A percentile compares a stretch with the other conserved stretches of the same genome.
Evolutionary conservation across 148 eudicot species (phyloP).

Genomic region (Rhododendron williamsianum): DNA sequence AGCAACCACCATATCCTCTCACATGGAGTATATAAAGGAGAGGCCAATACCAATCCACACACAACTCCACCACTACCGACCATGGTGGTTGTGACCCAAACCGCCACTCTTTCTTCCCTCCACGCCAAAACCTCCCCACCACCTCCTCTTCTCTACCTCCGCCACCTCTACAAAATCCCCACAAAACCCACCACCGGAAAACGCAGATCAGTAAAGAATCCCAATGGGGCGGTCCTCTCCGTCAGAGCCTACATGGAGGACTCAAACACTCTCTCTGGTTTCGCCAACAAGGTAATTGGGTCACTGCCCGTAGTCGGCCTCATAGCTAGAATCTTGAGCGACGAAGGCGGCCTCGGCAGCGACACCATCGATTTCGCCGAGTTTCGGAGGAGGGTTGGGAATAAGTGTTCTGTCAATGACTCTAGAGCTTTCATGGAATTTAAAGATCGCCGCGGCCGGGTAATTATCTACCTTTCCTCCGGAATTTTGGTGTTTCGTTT

Average conservation of each 20-base stretch:
- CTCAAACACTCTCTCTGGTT: slow-evolving; percentile 46
- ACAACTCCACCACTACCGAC: slow-evolving; percentile 7
- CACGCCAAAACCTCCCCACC: slow-evolving; percentile 18
- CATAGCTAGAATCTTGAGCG: slow-evolving; percentile 59
- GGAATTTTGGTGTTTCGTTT: background rate
- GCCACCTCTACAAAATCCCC: slow-evolving; percentile 22
- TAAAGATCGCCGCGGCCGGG: slow-evolving; percentile 67
- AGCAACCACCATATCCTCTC: background rate
- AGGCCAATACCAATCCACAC: slow-evolving; percentile 18
- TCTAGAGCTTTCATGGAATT: slow-evolving; percentile 70
- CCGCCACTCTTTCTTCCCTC: slow-evolving; percentile 25
- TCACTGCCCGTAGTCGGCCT: slow-evolving; percentile 77
- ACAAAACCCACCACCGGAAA: background rate
- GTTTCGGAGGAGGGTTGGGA: slow-evolving; percentile 78
- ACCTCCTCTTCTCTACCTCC: slow-evolving; percentile 21
- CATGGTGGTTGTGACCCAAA: slow-evolving; percentile 30
- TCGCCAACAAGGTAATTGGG: slow-evolving; percentile 65
- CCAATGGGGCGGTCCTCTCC: slow-evolving; percentile 16
- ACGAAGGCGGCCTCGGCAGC: slow-evolving; percentile 78
- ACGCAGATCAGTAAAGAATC: background rate
- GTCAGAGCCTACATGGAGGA: slow-evolving; percentile 63
- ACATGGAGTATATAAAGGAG: slow-evolving; percentile 16
- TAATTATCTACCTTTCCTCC: slow-evolving; percentile 2
- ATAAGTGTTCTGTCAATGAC: slow-evolving; percentile 64
- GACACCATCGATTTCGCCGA: slow-evolving; percentile 83